Percentiles rank a stretch among this genome's conserved stretches.
Conservation (phyloP, 2,329 filamentous ascomycete genomes). For the Aspergillus hiratsukae region DNA sequence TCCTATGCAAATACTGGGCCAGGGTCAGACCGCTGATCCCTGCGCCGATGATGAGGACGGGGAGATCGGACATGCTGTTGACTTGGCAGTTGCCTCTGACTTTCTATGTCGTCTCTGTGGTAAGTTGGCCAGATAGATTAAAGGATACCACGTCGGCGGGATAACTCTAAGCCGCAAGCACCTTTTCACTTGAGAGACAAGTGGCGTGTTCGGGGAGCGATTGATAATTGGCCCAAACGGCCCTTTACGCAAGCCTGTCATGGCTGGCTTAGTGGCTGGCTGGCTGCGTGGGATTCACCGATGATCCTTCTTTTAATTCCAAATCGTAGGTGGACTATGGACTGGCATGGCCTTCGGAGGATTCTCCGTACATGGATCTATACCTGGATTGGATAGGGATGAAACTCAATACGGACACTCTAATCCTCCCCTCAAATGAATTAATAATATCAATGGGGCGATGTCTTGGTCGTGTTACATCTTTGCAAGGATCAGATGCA, state of each 20-base stretch:
- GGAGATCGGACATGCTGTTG: constrained; percentile 22
- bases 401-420: too few species aligned
- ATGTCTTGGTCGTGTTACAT: neutral
- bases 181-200: neutral
- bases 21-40: constrained; percentile 42
- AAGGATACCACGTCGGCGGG: too few species aligned
- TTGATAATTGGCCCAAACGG: neutral
- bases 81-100: neutral
- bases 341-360: neutral
- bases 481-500: too few species aligned
- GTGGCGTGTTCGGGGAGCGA: too few species aligned
- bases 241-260: too few species aligned
- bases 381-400: neutral
- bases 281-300: neutral
- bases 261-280: neutral
- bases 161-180: neutral
- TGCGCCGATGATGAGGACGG: constrained; percentile 41
- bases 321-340: too few species aligned
- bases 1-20: constrained; percentile 37
- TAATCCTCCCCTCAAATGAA: neutral
- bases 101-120: too few species aligned
- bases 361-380: neutral
- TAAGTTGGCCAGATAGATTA: neutral
- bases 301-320: too few species aligned
- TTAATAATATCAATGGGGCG: neutral